Evolutionary conservation across 768 basidiomycete species (phyloP).

Genomic region (Exidia glandulosa): DNA sequence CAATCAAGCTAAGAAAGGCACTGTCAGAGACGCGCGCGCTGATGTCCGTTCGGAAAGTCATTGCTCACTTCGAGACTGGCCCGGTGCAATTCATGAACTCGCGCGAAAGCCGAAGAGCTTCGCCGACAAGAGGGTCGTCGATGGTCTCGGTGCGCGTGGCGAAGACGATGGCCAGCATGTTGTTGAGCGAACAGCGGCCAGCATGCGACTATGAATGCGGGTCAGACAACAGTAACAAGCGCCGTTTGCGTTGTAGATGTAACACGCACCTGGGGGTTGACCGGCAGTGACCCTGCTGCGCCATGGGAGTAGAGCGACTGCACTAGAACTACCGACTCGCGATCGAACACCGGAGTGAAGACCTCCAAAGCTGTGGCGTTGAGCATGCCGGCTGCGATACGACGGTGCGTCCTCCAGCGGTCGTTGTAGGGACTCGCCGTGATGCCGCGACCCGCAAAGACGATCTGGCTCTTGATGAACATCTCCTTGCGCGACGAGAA

Average conservation of each 20-base stretch:
- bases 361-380: slow-evolving; percentile 23
- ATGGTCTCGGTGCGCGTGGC: slow-evolving; percentile 30
- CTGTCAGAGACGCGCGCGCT: not conserved
- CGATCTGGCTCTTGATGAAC: slow-evolving; percentile 34
- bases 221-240: not conserved
- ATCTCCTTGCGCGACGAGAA: slow-evolving; percentile 37
- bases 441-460: slow-evolving; percentile 33
- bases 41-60: not conserved
- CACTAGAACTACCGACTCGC: slow-evolving; percentile 29
- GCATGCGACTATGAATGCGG: not conserved
- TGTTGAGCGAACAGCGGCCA: slow-evolving; percentile 14
- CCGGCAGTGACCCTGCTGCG: slow-evolving; percentile 19
- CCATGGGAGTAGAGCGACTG: slow-evolving; percentile 25
- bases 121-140: slow-evolving; percentile 26
- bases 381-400: slow-evolving; percentile 25
- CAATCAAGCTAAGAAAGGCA: slow-evolving; percentile 23
- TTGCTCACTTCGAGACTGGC: not conserved
- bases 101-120: slow-evolving; percentile 25
- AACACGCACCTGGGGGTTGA: slow-evolving; percentile 21
- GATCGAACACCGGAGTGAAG: slow-evolving; percentile 27
- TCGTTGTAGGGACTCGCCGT: slow-evolving; percentile 35
- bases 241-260: not conserved
- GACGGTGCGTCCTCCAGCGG: slow-evolving; percentile 33
- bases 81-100: slow-evolving; percentile 33
- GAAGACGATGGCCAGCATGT: slow-evolving; percentile 35